A percentile compares a stretch with the other conserved stretches of the same genome.
Conservation (phyloP, 306 rosid species). For the Cucurbita maxima region DNA sequence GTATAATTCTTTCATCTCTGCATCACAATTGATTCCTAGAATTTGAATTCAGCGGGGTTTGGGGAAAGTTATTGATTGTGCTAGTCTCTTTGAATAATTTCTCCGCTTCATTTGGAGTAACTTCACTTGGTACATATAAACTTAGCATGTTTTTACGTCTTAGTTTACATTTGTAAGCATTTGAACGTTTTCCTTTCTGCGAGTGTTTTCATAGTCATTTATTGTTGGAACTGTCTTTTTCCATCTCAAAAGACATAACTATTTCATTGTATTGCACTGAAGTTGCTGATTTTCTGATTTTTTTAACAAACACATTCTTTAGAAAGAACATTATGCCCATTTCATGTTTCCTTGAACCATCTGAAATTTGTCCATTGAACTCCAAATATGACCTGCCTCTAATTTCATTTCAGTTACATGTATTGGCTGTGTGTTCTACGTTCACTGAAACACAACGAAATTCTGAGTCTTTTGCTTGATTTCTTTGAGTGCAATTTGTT, state of each 20-base stretch:
- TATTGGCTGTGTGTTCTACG: background rate
- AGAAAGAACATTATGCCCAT: background rate
- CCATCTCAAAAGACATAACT: background rate
- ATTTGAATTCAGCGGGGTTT: background rate
- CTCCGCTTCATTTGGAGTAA: background rate
- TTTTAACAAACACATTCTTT: background rate
- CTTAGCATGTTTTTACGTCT: background rate
- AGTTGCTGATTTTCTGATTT: background rate
- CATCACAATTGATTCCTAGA: background rate
- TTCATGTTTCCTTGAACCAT: background rate
- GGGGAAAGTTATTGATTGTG: background rate
- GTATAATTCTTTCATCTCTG: background rate
- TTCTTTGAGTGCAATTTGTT: background rate
- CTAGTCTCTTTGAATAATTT: background rate
- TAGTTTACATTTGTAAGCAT: background rate
- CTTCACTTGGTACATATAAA: background rate
- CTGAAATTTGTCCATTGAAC: background rate
- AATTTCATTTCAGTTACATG: background rate
- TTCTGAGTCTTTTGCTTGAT: background rate
- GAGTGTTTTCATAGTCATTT: background rate
- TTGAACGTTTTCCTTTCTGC: background rate
- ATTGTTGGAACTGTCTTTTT: background rate
- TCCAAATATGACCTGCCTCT: background rate
- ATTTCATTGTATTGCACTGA: background rate
- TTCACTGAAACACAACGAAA: background rate